Conservation (phyloP, 169 alveolate genomes). For the Plasmodium knowlesi region DNA sequence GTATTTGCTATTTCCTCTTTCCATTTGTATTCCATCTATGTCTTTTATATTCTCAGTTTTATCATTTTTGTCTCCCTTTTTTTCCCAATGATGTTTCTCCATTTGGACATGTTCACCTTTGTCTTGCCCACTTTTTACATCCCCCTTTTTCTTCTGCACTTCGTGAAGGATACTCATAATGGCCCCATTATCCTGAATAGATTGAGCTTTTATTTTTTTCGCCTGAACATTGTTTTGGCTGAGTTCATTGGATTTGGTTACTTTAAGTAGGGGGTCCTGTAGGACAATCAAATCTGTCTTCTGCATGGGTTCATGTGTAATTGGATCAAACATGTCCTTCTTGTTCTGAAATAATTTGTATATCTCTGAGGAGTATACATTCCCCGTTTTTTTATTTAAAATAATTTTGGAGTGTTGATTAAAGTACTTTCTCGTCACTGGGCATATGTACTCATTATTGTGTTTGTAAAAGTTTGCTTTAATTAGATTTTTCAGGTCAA, state of each 20-base stretch:
- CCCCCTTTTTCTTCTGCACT: constrained; percentile 33
- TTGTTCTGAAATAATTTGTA: constrained; percentile 49
- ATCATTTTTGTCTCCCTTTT: not conserved
- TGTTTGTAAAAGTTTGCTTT: constrained; percentile 88
- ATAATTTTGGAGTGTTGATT: constrained; percentile 91
- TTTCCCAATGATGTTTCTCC: not conserved
- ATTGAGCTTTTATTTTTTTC: constrained; percentile 26
- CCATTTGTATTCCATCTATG: not conserved
- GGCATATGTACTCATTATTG: constrained; percentile 92
- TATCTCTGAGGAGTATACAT: constrained; percentile 89
- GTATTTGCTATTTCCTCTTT: not conserved
- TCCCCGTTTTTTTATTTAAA: constrained; percentile 90
- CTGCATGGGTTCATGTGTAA: constrained; percentile 75
- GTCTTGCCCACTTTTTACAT: not conserved
- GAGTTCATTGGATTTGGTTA: constrained; percentile 14
- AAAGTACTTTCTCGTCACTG: constrained; percentile 91
- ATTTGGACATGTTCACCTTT: not conserved
- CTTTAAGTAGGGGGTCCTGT: constrained; percentile 78
- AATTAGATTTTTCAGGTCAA: constrained; percentile 88
- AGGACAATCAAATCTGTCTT: constrained; percentile 80
- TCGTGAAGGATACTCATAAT: constrained; percentile 68
- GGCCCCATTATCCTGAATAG: constrained; percentile 65
- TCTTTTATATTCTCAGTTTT: not conserved
- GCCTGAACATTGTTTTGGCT: constrained; percentile 48
- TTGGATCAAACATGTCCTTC: constrained; percentile 68